Evolutionary conservation across 2,329 filamentous ascomycete genomes (phyloP).

Genomic region (Fusarium paranaense): DNA sequence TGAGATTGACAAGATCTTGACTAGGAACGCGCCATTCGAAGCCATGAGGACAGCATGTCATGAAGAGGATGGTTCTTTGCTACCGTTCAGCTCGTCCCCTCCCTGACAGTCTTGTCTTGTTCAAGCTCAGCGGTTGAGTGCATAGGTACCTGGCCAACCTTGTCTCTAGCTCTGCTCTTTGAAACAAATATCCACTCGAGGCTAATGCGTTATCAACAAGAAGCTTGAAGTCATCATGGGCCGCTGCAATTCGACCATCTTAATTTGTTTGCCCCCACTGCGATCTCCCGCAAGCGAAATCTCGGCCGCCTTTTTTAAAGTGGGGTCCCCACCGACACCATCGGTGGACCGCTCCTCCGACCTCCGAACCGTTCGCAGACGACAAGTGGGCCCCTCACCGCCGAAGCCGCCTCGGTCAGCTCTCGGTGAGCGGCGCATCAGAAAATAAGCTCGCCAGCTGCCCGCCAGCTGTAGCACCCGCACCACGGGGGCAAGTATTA

Average conservation of each 20-base stretch:
- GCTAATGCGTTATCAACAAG: background rate
- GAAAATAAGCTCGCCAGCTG: background rate
- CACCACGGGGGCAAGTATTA: background rate
- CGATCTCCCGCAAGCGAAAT: constrained; percentile 11
- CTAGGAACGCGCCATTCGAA: constrained; percentile 1
- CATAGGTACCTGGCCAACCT: background rate
- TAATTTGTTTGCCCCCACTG: background rate
- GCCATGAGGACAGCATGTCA: constrained; percentile 4
- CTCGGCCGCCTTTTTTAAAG: constrained; percentile 15
- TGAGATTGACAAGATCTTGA: background rate
- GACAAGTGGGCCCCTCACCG: background rate
- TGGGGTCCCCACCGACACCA: constrained; percentile 4
- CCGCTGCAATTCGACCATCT: background rate
- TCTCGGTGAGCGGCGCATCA: constrained; percentile 12
- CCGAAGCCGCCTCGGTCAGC: background rate
- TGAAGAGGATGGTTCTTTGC: background rate
- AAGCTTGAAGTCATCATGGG: background rate
- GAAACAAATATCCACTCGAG: background rate
- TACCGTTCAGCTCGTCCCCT: background rate
- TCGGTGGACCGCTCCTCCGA: constrained; percentile 15
- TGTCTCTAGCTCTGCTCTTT: background rate
- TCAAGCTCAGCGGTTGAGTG: too few relatives aligned
- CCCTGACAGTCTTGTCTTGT: background rate
- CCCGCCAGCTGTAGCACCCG: background rate
- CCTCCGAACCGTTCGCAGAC: constrained; percentile 24